phyloP scores from a whole-genome alignment of 2,329 filamentous ascomycete genomes.

The Calonectria naviculata region DNA sequence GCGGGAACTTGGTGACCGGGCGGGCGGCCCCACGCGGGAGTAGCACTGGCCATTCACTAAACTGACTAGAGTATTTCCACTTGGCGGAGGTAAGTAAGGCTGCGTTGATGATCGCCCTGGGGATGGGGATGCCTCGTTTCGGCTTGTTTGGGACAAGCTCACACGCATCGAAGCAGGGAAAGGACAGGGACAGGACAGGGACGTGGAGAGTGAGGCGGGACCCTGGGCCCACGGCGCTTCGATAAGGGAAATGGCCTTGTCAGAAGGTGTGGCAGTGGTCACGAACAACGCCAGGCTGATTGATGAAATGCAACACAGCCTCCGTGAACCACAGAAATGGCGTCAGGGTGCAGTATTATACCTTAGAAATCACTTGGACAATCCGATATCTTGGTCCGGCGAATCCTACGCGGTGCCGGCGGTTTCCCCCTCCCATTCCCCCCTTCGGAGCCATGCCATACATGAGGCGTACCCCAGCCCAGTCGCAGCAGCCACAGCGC shows the following conservation, averaged over 20 bases:
- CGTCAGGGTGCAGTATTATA: background rate
- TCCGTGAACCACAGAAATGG: too few relatives aligned
- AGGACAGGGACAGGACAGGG: background rate
- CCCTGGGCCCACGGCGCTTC: background rate
- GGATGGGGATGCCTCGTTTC: background rate
- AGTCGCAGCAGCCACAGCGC: background rate
- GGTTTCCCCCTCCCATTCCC: background rate
- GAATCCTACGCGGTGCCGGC: background rate
- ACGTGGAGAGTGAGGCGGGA: background rate
- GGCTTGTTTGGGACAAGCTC: background rate
- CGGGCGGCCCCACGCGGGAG: background rate
- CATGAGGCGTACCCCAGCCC: background rate
- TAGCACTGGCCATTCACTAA: background rate
- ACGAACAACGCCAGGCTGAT: background rate
- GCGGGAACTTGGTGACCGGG: background rate
- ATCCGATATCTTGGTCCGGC: background rate
- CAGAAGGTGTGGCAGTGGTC: background rate
- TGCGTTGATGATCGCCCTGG: background rate
- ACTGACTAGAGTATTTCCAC: background rate
- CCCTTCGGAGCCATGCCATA: background rate
- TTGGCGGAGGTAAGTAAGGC: background rate
- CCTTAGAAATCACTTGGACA: background rate
- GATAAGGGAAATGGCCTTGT: too few relatives aligned
- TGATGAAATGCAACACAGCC: background rate
- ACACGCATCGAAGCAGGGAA: background rate